Evolutionary conservation across 768 basidiomycete genomes (phyloP).

Genomic region (Piloderma croceum): DNA sequence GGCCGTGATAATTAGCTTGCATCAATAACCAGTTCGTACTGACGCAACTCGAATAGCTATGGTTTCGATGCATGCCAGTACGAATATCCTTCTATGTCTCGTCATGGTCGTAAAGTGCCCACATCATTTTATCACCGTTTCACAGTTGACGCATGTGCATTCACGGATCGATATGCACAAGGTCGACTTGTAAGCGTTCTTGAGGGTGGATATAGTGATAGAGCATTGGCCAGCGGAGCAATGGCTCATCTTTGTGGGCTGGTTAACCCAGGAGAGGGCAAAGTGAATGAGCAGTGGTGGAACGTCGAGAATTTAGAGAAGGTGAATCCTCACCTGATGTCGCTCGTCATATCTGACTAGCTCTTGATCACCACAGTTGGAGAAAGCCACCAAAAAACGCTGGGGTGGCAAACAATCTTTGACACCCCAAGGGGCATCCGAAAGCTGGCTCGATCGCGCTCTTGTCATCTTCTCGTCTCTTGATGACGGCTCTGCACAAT

Average conservation of each 20-base stretch:
- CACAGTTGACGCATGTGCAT: constrained; percentile 57
- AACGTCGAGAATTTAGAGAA: constrained; percentile 48
- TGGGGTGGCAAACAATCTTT: constrained; percentile 42
- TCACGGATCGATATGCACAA: constrained; percentile 59
- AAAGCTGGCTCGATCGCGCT: constrained; percentile 58
- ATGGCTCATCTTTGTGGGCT: constrained; percentile 80
- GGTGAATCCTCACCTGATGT: constrained; percentile 31
- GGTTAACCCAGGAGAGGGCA: constrained; percentile 23
- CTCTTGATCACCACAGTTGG: too few relatives aligned
- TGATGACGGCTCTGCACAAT: constrained; percentile 23
- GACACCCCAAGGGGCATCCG: constrained; percentile 24
- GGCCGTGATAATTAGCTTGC: too few relatives aligned
- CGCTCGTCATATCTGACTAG: neutral
- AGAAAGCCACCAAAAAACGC: constrained; percentile 59
- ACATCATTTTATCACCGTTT: constrained; percentile 82
- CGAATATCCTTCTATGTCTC: constrained; percentile 85
- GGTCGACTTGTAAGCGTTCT: constrained; percentile 83
- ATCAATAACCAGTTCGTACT: too few relatives aligned
- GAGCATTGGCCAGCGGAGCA: constrained; percentile 76
- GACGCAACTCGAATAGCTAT: constrained; percentile 45
- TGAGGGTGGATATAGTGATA: constrained; percentile 93
- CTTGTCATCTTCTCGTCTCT: constrained; percentile 39
- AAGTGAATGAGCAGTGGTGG: constrained; percentile 61
- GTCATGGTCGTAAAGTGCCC: constrained; percentile 88
- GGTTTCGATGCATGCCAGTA: constrained; percentile 96